Percentiles rank a stretch among this genome's conserved stretches.
Conservation (phyloP, 2,329 filamentous ascomycete genomes). For the Acrodontium crateriforme region DNA sequence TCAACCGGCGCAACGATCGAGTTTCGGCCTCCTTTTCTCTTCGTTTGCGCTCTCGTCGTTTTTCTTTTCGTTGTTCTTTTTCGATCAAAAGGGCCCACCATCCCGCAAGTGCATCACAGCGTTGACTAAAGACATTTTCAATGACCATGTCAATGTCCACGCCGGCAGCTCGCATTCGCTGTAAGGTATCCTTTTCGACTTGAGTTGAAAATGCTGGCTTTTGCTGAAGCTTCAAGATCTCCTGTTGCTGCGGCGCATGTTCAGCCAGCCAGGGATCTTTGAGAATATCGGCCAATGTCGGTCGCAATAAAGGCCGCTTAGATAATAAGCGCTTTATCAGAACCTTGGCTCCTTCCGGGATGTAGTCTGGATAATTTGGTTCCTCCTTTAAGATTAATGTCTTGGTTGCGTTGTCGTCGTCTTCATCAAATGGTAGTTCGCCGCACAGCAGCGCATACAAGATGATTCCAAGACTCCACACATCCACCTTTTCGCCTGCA, state of each 20-base stretch:
- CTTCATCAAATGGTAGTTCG: slow-evolving; percentile 89
- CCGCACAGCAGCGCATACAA: slow-evolving; percentile 70
- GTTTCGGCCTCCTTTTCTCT: slow-evolving; percentile 73
- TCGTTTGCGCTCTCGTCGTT: slow-evolving; percentile 64
- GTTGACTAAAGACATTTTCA: slow-evolving; percentile 79
- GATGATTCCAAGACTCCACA: slow-evolving; percentile 83
- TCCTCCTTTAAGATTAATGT: slow-evolving; percentile 73
- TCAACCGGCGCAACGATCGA: slow-evolving; percentile 66
- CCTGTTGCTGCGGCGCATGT: slow-evolving; percentile 74
- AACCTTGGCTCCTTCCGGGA: slow-evolving; percentile 63
- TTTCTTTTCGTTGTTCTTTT: slow-evolving; percentile 83
- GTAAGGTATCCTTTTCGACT: slow-evolving; percentile 78
- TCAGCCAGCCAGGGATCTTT: slow-evolving; percentile 78
- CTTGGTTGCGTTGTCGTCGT: slow-evolving; percentile 83
- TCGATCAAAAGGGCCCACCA: slow-evolving; percentile 95
- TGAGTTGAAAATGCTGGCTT: slow-evolving; percentile 71
- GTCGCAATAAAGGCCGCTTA: slow-evolving; percentile 74
- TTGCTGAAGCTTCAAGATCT: slow-evolving; percentile 70
- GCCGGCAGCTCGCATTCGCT: slow-evolving; percentile 84
- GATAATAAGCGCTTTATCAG: slow-evolving; percentile 72
- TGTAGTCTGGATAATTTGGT: slow-evolving; percentile 66
- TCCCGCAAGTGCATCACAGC: slow-evolving; percentile 78
- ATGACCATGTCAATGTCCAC: slow-evolving; percentile 91
- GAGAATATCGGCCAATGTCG: slow-evolving; percentile 71
- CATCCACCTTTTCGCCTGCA: slow-evolving; percentile 92